Percentiles rank a stretch among this genome's conserved stretches.
These are phyloP conservation scores for Coprinellus micaceus DNA, from an alignment of 768 basidiomycete species.

Conservation along the genomic window DNA sequence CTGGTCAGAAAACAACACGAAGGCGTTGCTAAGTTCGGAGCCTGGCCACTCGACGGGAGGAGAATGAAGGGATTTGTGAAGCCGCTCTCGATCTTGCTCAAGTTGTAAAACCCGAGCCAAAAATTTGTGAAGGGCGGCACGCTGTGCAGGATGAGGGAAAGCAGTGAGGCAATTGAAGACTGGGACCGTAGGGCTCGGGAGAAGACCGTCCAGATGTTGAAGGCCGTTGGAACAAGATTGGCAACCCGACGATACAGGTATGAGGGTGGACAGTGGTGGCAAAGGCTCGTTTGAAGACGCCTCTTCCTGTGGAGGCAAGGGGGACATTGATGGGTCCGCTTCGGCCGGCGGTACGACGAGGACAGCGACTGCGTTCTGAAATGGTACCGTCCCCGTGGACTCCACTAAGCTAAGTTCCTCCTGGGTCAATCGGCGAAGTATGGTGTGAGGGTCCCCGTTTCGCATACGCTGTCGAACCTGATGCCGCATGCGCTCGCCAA, in stretches of 20 bases:
- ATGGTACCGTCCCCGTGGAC: conserved; percentile 44
- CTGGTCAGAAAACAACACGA: conserved; percentile 54
- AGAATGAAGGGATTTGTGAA: neutral
- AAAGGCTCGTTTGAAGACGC: conserved; percentile 12
- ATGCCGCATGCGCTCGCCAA: conserved; percentile 37
- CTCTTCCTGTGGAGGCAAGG: conserved; percentile 28
- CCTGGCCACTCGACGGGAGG: conserved; percentile 18
- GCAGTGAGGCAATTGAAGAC: conserved; percentile 63
- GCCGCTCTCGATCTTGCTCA: neutral
- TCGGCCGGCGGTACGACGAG: conserved; percentile 67
- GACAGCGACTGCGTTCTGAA: conserved; percentile 58
- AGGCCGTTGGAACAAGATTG: conserved; percentile 1
- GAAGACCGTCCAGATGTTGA: conserved; percentile 13
- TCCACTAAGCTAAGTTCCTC: conserved; percentile 53
- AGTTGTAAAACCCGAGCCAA: conserved; percentile 43
- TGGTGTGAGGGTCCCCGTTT: conserved; percentile 18
- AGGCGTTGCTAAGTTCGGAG: conserved; percentile 63
- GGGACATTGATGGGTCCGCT: conserved; percentile 39
- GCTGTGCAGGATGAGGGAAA: conserved; percentile 60
- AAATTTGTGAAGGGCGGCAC: conserved; percentile 51
- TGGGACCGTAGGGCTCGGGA: conserved; percentile 43
- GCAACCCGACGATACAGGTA: conserved; percentile 12
- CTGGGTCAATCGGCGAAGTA: conserved; percentile 64
- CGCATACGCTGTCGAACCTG: conserved; percentile 12
- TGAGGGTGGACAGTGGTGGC: conserved; percentile 30